These are phyloP conservation scores for Phallus indusiatus DNA, from an alignment of 768 basidiomycete species.

Conservation along the genomic window DNA sequence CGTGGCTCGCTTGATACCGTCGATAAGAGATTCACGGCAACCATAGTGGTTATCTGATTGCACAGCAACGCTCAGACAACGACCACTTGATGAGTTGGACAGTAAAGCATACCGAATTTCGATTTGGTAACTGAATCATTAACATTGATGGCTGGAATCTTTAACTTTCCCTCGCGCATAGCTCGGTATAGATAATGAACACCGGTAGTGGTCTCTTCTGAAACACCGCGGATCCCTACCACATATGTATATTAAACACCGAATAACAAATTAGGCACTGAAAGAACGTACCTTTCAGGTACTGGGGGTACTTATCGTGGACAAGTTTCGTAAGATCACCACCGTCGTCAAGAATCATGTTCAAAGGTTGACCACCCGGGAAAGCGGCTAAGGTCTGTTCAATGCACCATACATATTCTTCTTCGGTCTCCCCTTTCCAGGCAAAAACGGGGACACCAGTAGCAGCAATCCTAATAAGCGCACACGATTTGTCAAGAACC, in stretches of 20 bases:
- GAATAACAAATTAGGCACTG: neutral
- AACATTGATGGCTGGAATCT: slow-evolving; percentile 98
- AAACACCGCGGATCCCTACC: slow-evolving; percentile 81
- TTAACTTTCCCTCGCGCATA: slow-evolving; percentile 91
- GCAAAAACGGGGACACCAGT: slow-evolving; percentile 98
- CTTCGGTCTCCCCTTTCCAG: slow-evolving; percentile 99
- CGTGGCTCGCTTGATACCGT: slow-evolving; percentile 99
- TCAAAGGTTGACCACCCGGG: slow-evolving; percentile 70
- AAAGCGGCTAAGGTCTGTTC: slow-evolving; percentile 92
- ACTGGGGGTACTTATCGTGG: slow-evolving; percentile 94
- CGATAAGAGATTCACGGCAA: slow-evolving; percentile 98
- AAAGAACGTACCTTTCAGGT: slow-evolving; percentile 48
- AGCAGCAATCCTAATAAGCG: slow-evolving; percentile 68
- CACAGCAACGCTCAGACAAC: neutral
- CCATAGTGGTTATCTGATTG: slow-evolving; percentile 83
- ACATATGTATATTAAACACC: slow-evolving; percentile 3
- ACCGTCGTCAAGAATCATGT: slow-evolving; percentile 99
- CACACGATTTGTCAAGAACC: neutral
- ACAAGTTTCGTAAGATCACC: slow-evolving; percentile 93
- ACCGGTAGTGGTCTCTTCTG: slow-evolving; percentile 99
- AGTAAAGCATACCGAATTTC: slow-evolving; percentile 54
- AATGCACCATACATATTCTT: slow-evolving; percentile 97
- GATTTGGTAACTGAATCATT: slow-evolving; percentile 99
- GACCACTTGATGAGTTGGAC: neutral
- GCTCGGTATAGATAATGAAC: slow-evolving; percentile 99